Conservation (phyloP, 2,329 filamentous ascomycete species). For the Aureobasidium sp. region DNA sequence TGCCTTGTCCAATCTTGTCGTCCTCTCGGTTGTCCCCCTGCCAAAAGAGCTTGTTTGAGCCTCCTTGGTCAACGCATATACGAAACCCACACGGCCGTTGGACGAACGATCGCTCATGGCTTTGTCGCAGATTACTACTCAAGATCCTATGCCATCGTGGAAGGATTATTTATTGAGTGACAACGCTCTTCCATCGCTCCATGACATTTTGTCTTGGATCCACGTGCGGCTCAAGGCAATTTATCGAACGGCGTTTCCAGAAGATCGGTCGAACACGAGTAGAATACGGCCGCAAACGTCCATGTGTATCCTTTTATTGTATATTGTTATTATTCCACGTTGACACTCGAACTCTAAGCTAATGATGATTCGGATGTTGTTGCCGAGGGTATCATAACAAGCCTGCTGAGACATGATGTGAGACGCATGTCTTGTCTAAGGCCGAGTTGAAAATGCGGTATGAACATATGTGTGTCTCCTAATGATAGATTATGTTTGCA, state of each 20-base stretch:
- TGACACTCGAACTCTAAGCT: not conserved
- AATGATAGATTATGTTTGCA: not conserved
- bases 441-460: not conserved
- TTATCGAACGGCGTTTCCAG: slow-evolving; percentile 15
- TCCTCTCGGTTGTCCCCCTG: not conserved
- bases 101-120: slow-evolving; percentile 1
- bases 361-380: not conserved
- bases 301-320: not conserved
- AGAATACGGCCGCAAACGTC: slow-evolving; percentile 1
- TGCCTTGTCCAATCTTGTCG: slow-evolving; percentile 6
- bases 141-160: not conserved
- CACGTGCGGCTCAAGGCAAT: slow-evolving; percentile 13
- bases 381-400: slow-evolving; percentile 2
- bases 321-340: slow-evolving; percentile 14
- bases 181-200: slow-evolving; percentile 5
- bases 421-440: not conserved
- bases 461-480: not conserved
- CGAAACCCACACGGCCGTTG: slow-evolving; percentile 1
- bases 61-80: not conserved
- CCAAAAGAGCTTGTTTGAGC: slow-evolving; percentile 12
- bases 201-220: slow-evolving; percentile 3
- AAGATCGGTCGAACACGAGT: slow-evolving; percentile 14
- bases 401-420: slow-evolving; percentile 6
- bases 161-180: not conserved
- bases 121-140: slow-evolving; percentile 7